Base-by-base conservation (phyloP, 345 rosid species). In the Dipteronia sinensis region DNA sequence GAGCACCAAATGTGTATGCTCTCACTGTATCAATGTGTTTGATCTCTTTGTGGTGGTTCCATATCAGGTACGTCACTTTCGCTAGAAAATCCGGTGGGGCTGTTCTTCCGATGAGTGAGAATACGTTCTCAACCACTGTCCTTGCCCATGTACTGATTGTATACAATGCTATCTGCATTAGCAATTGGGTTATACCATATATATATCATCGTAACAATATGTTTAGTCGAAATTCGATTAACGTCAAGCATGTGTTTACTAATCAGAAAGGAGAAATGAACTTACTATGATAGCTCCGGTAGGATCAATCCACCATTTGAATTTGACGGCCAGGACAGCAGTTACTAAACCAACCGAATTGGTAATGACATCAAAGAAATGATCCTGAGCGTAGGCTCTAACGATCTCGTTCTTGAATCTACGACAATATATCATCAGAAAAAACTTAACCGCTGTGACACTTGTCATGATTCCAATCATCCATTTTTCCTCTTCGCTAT, bases 61-160 rank as follows among this genome's bases (percentile, higher is more conserved):
- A 93, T 71, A 89, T 82, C 59, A 91, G 85, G 69, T 90, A 93
- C 2, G 92, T 93, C n/a, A 93, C 76, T 77, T 93, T 93, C 2
- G 94, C 85, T 20, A 93, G 69, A 78, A 91, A 93, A 56, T 93
- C 97, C 0, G 98, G 98, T 7, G 98, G 97, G 1, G 97, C 98
- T 2, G 90, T 86, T 46, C 93, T 87, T 76, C 97, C 94, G 5
- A 91, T 89, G 15, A 91, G 81, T 4, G 91, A 86, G 76, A 87
- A 56, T 23, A 90, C 98, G 66, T 93, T 93, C 85, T 93, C 93
- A 1, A 93, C 20, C 17, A 93, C 97, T 11, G 89, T 91, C 85
- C 76, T 90, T 6, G 94, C 88, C 98, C 98, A 93, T 4, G 93
- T 90, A 68, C 65, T 73, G 29, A 91, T 91, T 0, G 98, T 93